A percentile compares a stretch with the other conserved stretches of the same genome.
Evolutionary conservation across 169 alveolate genomes (phyloP).

Genomic region (Amoebophrya sp.): DNA sequence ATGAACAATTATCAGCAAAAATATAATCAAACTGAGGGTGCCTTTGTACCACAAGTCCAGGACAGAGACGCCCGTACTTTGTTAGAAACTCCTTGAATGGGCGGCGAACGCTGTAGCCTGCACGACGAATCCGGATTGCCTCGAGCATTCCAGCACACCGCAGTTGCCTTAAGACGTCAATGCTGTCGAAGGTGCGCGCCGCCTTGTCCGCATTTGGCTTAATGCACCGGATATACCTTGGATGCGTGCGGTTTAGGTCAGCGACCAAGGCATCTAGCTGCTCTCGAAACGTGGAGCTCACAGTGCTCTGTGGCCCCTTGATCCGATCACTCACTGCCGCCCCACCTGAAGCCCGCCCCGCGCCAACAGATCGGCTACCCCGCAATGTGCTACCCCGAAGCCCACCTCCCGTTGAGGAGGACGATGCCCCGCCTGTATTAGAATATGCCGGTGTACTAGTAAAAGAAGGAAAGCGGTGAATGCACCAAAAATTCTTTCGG

Average conservation of each 20-base stretch:
- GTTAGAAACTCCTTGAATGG: constrained; percentile 52
- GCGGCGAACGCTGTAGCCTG: constrained; percentile 63
- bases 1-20: not conserved
- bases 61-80: not conserved
- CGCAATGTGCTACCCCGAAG: not conserved
- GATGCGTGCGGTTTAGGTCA: constrained; percentile 4
- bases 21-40: constrained; percentile 40
- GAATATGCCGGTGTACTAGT: too few species aligned
- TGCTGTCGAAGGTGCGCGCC: constrained; percentile 64
- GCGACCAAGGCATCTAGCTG: constrained; percentile 4
- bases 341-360: not conserved
- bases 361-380: not conserved
- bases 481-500: too few species aligned
- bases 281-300: not conserved
- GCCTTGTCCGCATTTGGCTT: constrained; percentile 73
- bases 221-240: constrained; percentile 73
- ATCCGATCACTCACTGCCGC: not conserved
- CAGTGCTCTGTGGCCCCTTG: constrained; percentile 1
- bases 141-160: constrained; percentile 71
- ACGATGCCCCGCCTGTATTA: not conserved
- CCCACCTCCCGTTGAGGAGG: not conserved
- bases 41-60: not conserved
- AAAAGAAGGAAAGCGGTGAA: too few species aligned
- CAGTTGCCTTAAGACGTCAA: constrained; percentile 67
- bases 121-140: constrained; percentile 63